Evolutionary conservation across 139 green algal species (phyloP).

Genomic region (Chloropicon primus): DNA sequence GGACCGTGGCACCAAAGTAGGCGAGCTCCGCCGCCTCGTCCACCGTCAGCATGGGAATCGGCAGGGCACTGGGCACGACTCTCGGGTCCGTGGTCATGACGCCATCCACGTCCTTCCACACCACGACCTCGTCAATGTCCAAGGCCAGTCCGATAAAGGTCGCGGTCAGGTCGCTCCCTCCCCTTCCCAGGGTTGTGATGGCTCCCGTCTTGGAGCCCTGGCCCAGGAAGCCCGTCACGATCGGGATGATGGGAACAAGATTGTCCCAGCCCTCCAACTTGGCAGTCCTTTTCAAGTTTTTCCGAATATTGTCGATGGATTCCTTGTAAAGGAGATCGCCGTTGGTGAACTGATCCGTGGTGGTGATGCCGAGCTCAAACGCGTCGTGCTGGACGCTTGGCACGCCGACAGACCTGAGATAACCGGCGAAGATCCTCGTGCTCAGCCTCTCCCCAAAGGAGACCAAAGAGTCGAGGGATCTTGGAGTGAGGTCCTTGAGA

Average conservation of each 20-base stretch:
- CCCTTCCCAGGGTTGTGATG: conserved; percentile 91
- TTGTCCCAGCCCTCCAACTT: not conserved
- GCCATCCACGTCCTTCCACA: conserved; percentile 99
- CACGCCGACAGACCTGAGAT: conserved; percentile 29
- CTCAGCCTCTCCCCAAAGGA: conserved; percentile 95
- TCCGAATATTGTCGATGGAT: conserved; percentile 5
- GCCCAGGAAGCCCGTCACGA: conserved; percentile 93
- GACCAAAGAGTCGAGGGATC: conserved; percentile 82
- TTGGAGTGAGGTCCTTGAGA: conserved; percentile 71
- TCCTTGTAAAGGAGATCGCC: conserved; percentile 31
- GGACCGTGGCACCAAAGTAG: conserved; percentile 90
- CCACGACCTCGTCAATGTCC: conserved; percentile 67
- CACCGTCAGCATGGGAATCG: conserved; percentile 83
- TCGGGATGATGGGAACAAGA: too few species aligned
- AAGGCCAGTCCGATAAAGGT: conserved; percentile 85
- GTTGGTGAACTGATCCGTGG: conserved; percentile 87
- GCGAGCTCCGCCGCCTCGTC: conserved; percentile 96
- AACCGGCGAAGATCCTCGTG: conserved; percentile 84
- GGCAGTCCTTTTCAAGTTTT: not conserved
- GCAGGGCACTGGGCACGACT: conserved; percentile 48
- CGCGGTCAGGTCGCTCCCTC: conserved; percentile 85
- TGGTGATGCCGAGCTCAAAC: conserved; percentile 70
- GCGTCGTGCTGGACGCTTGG: conserved; percentile 59
- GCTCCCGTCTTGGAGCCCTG: conserved; percentile 49
- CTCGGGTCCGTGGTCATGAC: conserved; percentile 87